These are phyloP conservation scores for Coemansia sp. DNA, from an alignment of 192 early-diverging fungal species.

Conservation along the genomic window DNA sequence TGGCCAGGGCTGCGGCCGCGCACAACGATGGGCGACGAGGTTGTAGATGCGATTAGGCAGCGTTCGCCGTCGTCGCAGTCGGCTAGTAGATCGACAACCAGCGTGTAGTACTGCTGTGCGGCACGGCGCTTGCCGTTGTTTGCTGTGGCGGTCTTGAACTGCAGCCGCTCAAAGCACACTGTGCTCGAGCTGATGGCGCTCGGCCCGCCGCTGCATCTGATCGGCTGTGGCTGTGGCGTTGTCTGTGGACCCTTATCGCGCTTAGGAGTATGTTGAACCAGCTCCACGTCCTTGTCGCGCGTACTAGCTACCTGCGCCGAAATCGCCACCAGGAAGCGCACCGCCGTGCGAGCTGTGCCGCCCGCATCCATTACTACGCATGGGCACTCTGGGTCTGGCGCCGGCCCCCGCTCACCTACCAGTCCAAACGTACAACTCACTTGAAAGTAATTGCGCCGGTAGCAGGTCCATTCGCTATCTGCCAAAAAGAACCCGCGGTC, in stretches of 20 bases:
- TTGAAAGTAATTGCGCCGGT: conserved; percentile 94
- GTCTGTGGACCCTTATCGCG: conserved; percentile 92
- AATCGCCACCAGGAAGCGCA: conserved; percentile 74
- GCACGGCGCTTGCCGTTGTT: conserved; percentile 93
- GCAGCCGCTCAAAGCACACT: conserved; percentile 88
- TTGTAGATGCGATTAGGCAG: conserved; percentile 63
- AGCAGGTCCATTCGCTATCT: conserved; percentile 90
- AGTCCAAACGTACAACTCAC: conserved; percentile 55
- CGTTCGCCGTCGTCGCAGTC: conserved; percentile 60
- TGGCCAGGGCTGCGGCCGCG: conserved; percentile 93
- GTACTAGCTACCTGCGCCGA: conserved; percentile 70
- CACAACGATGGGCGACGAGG: conserved; percentile 85
- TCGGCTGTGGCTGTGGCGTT: conserved; percentile 59
- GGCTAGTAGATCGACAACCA: conserved; percentile 79
- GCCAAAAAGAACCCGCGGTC: conserved; percentile 94
- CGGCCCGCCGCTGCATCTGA: conserved; percentile 56
- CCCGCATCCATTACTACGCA: conserved; percentile 68
- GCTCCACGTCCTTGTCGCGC: conserved; percentile 70
- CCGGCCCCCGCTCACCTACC: conserved; percentile 35
- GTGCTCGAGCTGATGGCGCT: conserved; percentile 47
- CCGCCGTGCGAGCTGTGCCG: conserved; percentile 49
- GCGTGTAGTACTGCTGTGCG: conserved; percentile 94
- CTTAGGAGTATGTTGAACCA: conserved; percentile 88
- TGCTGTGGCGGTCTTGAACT: conserved; percentile 96
- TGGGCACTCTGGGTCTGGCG: conserved; percentile 56